Base-by-base conservation (phyloP, 2,329 filamentous ascomycete genomes). In the Colletotrichum acutatum region DNA sequence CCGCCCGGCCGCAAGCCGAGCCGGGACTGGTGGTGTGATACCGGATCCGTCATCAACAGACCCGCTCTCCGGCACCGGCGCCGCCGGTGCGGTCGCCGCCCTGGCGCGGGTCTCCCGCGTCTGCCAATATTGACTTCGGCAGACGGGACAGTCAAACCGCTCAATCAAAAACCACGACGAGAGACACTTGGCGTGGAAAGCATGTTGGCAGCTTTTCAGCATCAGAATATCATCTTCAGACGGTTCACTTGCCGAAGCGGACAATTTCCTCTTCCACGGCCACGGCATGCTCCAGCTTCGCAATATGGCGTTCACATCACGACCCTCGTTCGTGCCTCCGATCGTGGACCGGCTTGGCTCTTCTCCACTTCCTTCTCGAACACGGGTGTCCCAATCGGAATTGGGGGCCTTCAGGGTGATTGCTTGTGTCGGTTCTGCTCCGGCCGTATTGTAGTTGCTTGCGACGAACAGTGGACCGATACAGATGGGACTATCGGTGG, bases 121-220 rank as follows among this genome's bases (percentile, higher is more conserved):
- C 56, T 77, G 74, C 63, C 79, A 85, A 71, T 83, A 85, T 8
- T 71, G 74, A 12, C 75, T 76, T 24, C 84, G 76, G 68, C 84
- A 86, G 1, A 85, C 76, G 0, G 84, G 84, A 46, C 84, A 86
- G 34, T 81, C 78, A 65, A 80, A 80, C 4, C 82, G 77, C 24
- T 79, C 77, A 32, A 79, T 78, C 42, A 84, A 68, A 63, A 83
- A 83, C 83, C 83, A 86, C 0, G 79, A 80, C 2, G 79, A 80
- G 28, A 86, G 77, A 28, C 84, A 85, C 8, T 78, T 79, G 5
- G 81, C 79, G 74, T 85, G 84, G 66, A 84, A 86, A 1, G 79
- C 75, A 54, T 85, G 84, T 1, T 78, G 79, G 53, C 83, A 86
- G 24, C 66, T 75, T 56, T 82, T 82, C 60, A 84, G 74, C 58